Conservation (phyloP, 2,329 filamentous ascomycete genomes). For the Arachnopeziza araneosa region DNA sequence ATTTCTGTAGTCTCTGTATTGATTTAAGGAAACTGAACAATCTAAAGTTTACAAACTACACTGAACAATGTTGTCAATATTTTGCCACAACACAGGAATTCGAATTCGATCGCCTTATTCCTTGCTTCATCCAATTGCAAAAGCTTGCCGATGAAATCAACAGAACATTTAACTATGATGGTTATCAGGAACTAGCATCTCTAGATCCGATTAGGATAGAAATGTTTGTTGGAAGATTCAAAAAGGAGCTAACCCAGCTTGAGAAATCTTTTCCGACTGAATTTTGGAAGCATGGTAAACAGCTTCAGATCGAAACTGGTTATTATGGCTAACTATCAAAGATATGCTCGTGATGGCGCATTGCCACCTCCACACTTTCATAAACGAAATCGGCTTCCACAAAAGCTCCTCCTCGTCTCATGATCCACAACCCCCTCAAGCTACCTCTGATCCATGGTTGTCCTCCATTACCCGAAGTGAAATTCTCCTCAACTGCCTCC, state of each 20-base stretch:
- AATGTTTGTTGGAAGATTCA: conserved; percentile 22
- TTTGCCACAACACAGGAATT: conserved; percentile 12
- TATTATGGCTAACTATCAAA: conserved; percentile 1
- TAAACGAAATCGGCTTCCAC: conserved; percentile 26
- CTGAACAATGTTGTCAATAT: conserved; percentile 20
- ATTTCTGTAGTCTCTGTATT: conserved; percentile 18
- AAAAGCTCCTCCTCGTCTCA: conserved; percentile 2
- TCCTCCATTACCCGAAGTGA: conserved; percentile 14
- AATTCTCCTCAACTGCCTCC: conserved; percentile 13
- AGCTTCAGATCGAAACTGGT: neutral
- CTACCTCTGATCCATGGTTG: conserved; percentile 13
- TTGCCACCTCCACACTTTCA: conserved; percentile 16
- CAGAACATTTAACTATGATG: conserved; percentile 25
- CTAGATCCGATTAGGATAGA: conserved; percentile 22
- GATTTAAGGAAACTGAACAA: conserved; percentile 25
- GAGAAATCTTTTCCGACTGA: conserved; percentile 17
- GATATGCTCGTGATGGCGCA: conserved; percentile 12
- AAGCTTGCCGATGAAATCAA: conserved; percentile 25
- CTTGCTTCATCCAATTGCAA: conserved; percentile 22
- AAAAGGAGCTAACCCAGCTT: conserved; percentile 21
- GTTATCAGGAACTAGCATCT: conserved; percentile 10
- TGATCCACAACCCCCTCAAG: neutral
- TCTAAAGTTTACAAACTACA: conserved; percentile 21
- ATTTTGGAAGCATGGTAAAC: conserved; percentile 21
- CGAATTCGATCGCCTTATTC: conserved; percentile 23